phyloP scores from a whole-genome alignment of 208 protist species.

The Acanthamoeba triangularis region DNA sequence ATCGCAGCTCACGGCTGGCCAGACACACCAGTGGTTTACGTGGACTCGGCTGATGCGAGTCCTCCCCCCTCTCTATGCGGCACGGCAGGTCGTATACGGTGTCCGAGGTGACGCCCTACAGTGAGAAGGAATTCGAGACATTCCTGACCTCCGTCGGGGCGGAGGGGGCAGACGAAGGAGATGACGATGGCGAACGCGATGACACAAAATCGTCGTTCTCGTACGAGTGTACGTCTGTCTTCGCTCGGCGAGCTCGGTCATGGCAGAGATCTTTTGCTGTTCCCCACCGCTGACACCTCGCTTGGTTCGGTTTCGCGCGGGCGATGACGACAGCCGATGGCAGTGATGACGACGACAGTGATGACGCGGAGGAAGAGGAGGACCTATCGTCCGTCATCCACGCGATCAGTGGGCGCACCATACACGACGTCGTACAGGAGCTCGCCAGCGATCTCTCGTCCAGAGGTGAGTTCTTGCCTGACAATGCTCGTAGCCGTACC shows the following conservation, averaged over 20 bases:
- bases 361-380: neutral
- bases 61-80: neutral
- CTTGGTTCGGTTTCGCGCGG: neutral
- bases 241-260: no score
- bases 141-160: neutral
- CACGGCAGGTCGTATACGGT: neutral
- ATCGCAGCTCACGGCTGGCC: neutral
- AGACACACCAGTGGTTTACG: neutral
- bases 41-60: neutral
- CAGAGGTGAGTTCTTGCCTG: no score
- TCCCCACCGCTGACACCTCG: neutral
- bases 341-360: neutral
- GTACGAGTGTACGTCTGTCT: neutral
- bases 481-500: neutral
- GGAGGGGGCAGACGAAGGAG: neutral
- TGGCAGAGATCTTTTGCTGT: neutral
- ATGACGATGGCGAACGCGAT: neutral
- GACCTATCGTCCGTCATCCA: constrained; percentile 7
- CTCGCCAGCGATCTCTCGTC: neutral
- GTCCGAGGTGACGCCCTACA: constrained; percentile 13
- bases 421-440: neutral
- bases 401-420: neutral
- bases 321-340: neutral
- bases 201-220: neutral
- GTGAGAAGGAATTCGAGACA: neutral